These are phyloP conservation scores for Tricholoma hemisulphureum DNA, from an alignment of 768 basidiomycete species.

Conservation along the genomic window DNA sequence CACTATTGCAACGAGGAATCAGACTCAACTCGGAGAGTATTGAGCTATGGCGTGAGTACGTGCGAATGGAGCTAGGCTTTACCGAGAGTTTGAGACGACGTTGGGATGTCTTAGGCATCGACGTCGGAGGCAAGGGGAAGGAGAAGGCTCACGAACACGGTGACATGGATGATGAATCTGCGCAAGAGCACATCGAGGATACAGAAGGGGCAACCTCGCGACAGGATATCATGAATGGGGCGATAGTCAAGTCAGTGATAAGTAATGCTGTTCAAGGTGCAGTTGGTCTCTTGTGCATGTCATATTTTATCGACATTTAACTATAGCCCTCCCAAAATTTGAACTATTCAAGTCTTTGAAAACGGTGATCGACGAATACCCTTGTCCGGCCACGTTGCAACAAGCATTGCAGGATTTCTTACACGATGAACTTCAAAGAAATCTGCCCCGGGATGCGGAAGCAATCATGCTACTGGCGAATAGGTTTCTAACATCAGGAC, in stretches of 20 bases:
- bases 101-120: conserved; percentile 79
- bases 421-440: conserved; percentile 32
- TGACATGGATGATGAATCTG: conserved; percentile 23
- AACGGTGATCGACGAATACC: conserved; percentile 37
- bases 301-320: conserved; percentile 2
- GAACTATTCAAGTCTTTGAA: conserved; percentile 43
- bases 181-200: conserved; percentile 38
- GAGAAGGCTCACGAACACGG: conserved; percentile 14
- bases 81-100: conserved; percentile 75
- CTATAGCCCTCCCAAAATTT: conserved; percentile 39
- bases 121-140: conserved; percentile 27
- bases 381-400: conserved; percentile 35
- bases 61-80: conserved; percentile 87
- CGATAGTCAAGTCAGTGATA: conserved; percentile 77
- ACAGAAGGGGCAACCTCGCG: conserved; percentile 57
- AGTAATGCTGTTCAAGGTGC: conserved; percentile 71
- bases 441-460: conserved; percentile 33
- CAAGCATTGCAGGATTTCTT: conserved; percentile 38
- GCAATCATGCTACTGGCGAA: conserved; percentile 37
- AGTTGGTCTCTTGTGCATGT: conserved; percentile 8
- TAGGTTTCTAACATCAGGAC: conserved; percentile 30
- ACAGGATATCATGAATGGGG: conserved; percentile 70
- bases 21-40: conserved; percentile 70
- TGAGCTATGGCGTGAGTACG: conserved; percentile 87
- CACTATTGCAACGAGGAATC: conserved; percentile 81